Evolutionary conservation across 2,329 filamentous ascomycete genomes (phyloP).

Genomic region (Phyllosticta paracitricarpa): DNA sequence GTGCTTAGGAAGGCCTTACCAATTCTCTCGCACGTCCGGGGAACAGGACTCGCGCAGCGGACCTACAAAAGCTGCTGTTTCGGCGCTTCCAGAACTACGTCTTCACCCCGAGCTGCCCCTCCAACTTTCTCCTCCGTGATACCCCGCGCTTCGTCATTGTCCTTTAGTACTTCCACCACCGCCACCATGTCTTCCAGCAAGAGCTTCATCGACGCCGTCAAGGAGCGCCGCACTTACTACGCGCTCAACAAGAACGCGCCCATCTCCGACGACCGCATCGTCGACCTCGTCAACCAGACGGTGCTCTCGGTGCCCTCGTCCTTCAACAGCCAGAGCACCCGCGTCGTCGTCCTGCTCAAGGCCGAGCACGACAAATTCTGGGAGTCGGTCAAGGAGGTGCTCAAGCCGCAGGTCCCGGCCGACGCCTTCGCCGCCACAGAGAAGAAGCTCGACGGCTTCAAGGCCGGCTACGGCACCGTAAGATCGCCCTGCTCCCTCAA

Average conservation of each 20-base stretch:
- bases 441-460: conserved; percentile 49
- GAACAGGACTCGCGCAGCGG: background rate
- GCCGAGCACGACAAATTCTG: conserved; percentile 81
- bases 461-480: conserved; percentile 65
- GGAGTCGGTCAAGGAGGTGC: conserved; percentile 57
- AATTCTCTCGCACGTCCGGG: conserved; percentile 12
- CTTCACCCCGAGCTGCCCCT: background rate
- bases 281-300: conserved; percentile 50
- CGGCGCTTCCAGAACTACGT: background rate
- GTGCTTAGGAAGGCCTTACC: conserved; percentile 25
- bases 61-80: conserved; percentile 8
- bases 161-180: conserved; percentile 11
- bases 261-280: conserved; percentile 48
- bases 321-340: conserved; percentile 84
- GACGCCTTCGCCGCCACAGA: conserved; percentile 50
- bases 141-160: conserved; percentile 3
- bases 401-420: conserved; percentile 58
- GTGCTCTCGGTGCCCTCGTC: conserved; percentile 63
- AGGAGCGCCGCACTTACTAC: conserved; percentile 61
- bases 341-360: conserved; percentile 68
- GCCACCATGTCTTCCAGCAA: conserved; percentile 30
- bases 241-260: conserved; percentile 53
- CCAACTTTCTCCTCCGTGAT: background rate
- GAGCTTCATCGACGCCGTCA: conserved; percentile 53
- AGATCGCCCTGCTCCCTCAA: conserved; percentile 20